Base-by-base conservation (phyloP, 257 asterid genomes). In the Nicotiana tomentosiformis region DNA sequence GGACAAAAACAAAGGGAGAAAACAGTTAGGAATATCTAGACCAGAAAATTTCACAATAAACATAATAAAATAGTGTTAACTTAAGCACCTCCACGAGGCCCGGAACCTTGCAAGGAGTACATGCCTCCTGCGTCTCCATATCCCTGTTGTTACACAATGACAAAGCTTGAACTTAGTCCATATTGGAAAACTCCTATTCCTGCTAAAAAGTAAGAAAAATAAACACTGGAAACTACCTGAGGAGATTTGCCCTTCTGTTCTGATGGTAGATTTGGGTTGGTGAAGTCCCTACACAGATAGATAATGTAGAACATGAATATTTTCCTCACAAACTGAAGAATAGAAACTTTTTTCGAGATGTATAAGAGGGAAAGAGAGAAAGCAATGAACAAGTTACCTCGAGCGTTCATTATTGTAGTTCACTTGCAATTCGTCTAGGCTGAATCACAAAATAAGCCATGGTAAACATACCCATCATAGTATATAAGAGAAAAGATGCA, bases 401-500 rank as follows among this genome's bases (percentile, higher is more conserved):
- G 99, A 96, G 14, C 98, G 94, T 77, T 96, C 99, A 82, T 94
- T 96, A 83, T 96, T 96, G 84, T 85, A 94, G 85, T 92, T 96
- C 88, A 96, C 99, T 91, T 94, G 98, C 88, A 94, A 86, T 84
- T 96, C 99, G 66, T 96, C 99, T 80, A 96, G 97, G 97, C 99
- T 96, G 94, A 29, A 51, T 76, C 80, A 51, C 65, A 79, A 82
- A 61, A 87, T 66, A 80, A 61, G 17, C 85, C 60, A 81, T 49
- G 49, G 64, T 77, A 84, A 77, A 83, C 23, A 32, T 53, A 78
- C 65, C 67, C 69, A 65, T 62, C 72, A 85, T 15, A 37, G 49
- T 64, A 83, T 33, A 77, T 66, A 81, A 35, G 16, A 23, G 81
- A 67, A 66, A 14, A 67, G 58, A 77, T 82, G 81, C 57, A 61